phyloP scores from a whole-genome alignment of 108 stramenopile genomes.

The Cylindrotheca fusiformis region DNA sequence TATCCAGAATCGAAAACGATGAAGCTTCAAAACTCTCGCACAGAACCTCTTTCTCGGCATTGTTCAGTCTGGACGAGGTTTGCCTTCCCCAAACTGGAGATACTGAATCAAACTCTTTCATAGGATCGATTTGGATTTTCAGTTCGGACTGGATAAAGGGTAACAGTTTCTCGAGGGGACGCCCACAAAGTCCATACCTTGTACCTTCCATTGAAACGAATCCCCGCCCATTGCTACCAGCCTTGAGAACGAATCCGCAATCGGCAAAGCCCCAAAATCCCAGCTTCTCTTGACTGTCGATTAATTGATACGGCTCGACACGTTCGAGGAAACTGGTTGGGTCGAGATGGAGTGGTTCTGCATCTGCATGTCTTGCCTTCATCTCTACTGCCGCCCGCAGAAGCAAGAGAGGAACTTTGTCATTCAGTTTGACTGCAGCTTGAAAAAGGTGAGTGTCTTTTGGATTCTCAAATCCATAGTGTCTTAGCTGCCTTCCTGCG shows the following conservation, averaged over 20 bases:
- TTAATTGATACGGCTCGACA: not conserved
- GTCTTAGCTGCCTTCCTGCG: conserved; percentile 28
- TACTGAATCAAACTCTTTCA: conserved; percentile 17
- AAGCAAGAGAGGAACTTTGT: conserved; percentile 40
- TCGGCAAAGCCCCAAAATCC: conserved; percentile 88
- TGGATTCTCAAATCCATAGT: conserved; percentile 58
- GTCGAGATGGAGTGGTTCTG: too few species aligned
- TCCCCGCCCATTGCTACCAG: conserved; percentile 25
- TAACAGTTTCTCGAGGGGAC: conserved; percentile 54
- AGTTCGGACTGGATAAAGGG: conserved; percentile 76
- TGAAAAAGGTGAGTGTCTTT: conserved; percentile 51
- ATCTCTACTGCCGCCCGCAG: conserved; percentile 47
- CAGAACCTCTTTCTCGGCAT: conserved; percentile 7
- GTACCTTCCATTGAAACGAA: conserved; percentile 72
- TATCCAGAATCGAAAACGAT: conserved; percentile 38
- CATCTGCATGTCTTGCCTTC: too few species aligned
- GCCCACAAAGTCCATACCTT: conserved; percentile 62
- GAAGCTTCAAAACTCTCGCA: conserved; percentile 8
- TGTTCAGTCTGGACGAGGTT: not conserved
- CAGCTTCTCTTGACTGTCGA: conserved; percentile 46
- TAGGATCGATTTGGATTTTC: conserved; percentile 52
- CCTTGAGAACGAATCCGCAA: conserved; percentile 65
- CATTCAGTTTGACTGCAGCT: conserved; percentile 24
- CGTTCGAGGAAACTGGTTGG: not conserved
- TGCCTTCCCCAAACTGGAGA: conserved; percentile 10